Percentiles rank a stretch among this genome's conserved stretches.
phyloP scores from a whole-genome alignment of 1,284 basidiomycete species.

The Ustilago hordei region DNA sequence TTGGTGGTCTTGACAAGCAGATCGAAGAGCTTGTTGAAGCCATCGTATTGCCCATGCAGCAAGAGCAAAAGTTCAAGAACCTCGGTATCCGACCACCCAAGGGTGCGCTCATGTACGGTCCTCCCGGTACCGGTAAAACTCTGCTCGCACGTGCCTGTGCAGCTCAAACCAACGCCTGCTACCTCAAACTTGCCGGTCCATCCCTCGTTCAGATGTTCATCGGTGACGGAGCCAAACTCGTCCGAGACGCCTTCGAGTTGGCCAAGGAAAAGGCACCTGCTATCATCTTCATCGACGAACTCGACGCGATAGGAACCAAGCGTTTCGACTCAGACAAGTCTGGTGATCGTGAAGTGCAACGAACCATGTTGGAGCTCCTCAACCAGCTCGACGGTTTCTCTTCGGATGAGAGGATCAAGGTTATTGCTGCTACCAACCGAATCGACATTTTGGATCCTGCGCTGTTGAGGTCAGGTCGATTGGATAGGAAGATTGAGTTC shows the following conservation, averaged over 20 bases:
- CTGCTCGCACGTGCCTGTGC: slow-evolving; percentile 91
- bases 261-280: slow-evolving; percentile 98
- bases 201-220: slow-evolving; percentile 88
- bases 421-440: slow-evolving; percentile 97
- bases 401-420: slow-evolving; percentile 96
- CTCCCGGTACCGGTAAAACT: slow-evolving; percentile 93
- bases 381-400: slow-evolving; percentile 88
- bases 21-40: slow-evolving; percentile 84
- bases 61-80: slow-evolving; percentile 83
- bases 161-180: slow-evolving; percentile 83
- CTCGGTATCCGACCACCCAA: slow-evolving; percentile 84
- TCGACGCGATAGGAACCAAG: slow-evolving; percentile 98
- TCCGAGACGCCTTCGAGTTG: slow-evolving; percentile 94
- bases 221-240: slow-evolving; percentile 96
- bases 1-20: slow-evolving; percentile 83
- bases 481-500: slow-evolving; percentile 85
- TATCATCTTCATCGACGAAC: slow-evolving; percentile 99
- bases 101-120: slow-evolving; percentile 83
- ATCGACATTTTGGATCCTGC: slow-evolving; percentile 95
- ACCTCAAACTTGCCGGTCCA: slow-evolving; percentile 82
- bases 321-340: slow-evolving; percentile 98
- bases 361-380: slow-evolving; percentile 97
- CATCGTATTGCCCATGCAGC: slow-evolving; percentile 83
- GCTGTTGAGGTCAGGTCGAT: slow-evolving; percentile 79
- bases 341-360: slow-evolving; percentile 97